A percentile compares a stretch with the other conserved stretches of the same genome.
phyloP scores from a whole-genome alignment of 306 rosid species.

The Lagenaria siceraria region DNA sequence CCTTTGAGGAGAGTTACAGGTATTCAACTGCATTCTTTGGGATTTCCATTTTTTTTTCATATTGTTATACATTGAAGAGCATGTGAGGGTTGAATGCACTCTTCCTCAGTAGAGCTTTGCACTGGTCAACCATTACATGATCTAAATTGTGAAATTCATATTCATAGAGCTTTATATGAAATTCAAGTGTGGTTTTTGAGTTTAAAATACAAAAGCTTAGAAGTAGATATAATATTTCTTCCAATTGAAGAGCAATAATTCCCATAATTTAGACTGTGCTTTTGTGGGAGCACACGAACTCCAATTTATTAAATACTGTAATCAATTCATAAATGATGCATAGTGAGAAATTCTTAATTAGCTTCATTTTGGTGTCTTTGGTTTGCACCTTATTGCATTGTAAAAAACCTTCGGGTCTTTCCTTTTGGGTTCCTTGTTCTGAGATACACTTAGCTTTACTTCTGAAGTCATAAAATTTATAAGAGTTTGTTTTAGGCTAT shows the following conservation, averaged over 20 bases:
- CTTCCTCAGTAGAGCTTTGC: not conserved
- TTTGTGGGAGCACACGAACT: not conserved
- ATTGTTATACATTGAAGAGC: not conserved
- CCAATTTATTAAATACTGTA: not conserved
- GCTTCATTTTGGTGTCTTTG: not conserved
- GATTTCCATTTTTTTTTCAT: not conserved
- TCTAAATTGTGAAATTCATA: not conserved
- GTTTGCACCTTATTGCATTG: not conserved
- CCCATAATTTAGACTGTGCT: not conserved
- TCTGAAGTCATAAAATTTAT: not conserved
- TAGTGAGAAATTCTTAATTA: not conserved
- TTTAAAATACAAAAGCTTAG: not conserved
- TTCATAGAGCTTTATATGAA: not conserved
- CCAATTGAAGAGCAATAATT: not conserved
- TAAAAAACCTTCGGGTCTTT: not conserved
- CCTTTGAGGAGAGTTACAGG: constrained; percentile 78
- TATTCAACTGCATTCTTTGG: constrained; percentile 11
- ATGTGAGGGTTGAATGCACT: not conserved
- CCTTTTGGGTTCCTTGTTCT: not conserved
- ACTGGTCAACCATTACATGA: not conserved
- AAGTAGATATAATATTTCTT: not conserved
- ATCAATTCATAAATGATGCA: not conserved
- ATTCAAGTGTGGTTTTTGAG: not conserved
- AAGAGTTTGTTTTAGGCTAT: not conserved
- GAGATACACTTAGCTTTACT: not conserved